phyloP scores from a whole-genome alignment of 306 rosid genomes.

The Glycine latifolia region DNA sequence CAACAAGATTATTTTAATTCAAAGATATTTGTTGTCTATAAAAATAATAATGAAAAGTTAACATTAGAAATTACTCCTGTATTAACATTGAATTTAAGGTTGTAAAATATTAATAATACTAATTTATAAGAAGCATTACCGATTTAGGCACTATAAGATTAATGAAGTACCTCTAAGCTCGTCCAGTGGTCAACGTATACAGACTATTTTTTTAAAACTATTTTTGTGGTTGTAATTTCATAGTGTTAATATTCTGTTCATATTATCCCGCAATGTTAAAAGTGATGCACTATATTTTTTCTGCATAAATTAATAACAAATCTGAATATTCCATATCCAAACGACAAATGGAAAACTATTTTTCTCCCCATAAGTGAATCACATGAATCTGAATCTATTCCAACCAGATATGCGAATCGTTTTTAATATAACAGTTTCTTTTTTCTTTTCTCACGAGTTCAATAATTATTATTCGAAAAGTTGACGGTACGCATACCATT shows the following conservation, averaged over 20 bases:
- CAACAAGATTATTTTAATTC: too few species aligned
- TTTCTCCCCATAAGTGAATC: not conserved
- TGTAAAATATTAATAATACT: too few species aligned
- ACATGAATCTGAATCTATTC: conserved; percentile 13
- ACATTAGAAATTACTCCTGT: too few species aligned
- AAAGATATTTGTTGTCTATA: too few species aligned
- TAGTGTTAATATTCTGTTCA: not conserved
- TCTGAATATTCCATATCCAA: not conserved
- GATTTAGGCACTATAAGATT: not conserved
- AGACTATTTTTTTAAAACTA: not conserved
- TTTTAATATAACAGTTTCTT: not conserved
- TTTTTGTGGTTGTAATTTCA: not conserved
- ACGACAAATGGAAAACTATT: not conserved
- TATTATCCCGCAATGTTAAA: not conserved
- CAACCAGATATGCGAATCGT: not conserved
- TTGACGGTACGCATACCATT: not conserved
- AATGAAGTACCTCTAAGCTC: not conserved
- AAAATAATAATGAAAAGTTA: too few species aligned
- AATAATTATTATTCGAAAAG: not conserved
- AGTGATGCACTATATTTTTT: not conserved
- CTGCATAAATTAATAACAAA: not conserved
- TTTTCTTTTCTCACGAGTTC: not conserved
- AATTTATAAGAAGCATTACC: not conserved
- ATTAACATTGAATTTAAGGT: too few species aligned
- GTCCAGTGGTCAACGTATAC: too few species aligned